Conservation (phyloP, 768 basidiomycete species). For the Antrodiella citrinella region DNA sequence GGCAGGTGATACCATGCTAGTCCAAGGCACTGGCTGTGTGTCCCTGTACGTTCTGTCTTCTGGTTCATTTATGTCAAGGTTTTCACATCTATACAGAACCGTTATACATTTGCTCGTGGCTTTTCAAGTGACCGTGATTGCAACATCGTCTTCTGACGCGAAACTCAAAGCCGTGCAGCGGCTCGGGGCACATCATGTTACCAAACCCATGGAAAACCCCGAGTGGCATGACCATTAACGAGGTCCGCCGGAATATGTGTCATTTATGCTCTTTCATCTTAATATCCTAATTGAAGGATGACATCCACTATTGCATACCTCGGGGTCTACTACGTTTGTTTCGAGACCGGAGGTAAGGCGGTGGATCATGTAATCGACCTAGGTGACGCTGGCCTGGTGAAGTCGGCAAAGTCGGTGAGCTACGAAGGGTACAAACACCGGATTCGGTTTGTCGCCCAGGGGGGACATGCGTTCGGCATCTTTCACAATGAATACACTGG, state of each 20-base stretch:
- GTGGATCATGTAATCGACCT: slow-evolving; percentile 40
- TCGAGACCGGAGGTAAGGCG: slow-evolving; percentile 23
- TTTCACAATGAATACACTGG: neutral
- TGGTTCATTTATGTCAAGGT: neutral
- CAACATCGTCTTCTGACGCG: slow-evolving; percentile 58
- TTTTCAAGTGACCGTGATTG: slow-evolving; percentile 55
- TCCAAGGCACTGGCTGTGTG: slow-evolving; percentile 50
- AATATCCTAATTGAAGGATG: neutral
- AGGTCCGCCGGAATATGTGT: slow-evolving; percentile 36
- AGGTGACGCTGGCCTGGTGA: slow-evolving; percentile 40
- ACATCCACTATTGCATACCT: neutral
- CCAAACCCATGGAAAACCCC: slow-evolving; percentile 54
- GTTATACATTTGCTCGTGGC: slow-evolving; percentile 55
- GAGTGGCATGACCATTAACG: slow-evolving; percentile 56
- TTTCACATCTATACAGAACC: slow-evolving; percentile 29
- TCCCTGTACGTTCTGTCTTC: slow-evolving; percentile 32
- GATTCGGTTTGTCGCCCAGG: slow-evolving; percentile 41
- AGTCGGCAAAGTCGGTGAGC: slow-evolving; percentile 32
- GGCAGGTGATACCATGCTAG: slow-evolving; percentile 50
- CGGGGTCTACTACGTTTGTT: neutral
- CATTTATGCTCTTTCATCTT: neutral
- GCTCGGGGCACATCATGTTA: slow-evolving; percentile 44
- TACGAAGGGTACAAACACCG: slow-evolving; percentile 37
- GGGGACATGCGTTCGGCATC: neutral
- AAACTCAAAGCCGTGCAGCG: slow-evolving; percentile 46